Evolutionary conservation across 768 basidiomycete species (phyloP), one percentile per base, ranked within the genome.

Genomic region (Phylloporus scabripes): DNA sequence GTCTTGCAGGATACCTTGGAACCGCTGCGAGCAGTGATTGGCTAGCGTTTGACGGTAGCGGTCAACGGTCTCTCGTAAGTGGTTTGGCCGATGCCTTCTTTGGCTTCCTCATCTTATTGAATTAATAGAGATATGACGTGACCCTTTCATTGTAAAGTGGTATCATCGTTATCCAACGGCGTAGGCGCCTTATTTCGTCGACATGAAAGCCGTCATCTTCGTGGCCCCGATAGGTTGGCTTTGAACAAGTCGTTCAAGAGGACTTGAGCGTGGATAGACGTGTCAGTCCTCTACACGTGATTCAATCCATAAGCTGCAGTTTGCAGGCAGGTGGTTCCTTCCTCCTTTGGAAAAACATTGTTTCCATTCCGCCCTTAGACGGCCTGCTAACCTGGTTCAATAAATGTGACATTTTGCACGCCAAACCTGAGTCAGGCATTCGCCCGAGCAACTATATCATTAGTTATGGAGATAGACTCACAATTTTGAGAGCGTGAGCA

Each of bases 1-100:
- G n/a, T 62, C 39, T 69, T 70, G 1, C 17, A 69, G 65, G 63
- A 20, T 53, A 56, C 7, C 49, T 67, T 1, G 80, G 79, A 0
- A 59, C 76, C 48, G 70, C 81, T 46, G 75, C 74, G 54, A 81
- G 77, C 9, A 78, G 75, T 4, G 85, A 87, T 55, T 87, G 86
- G 83, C 73, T 83, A 38, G 83, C 87, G 26, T 88, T 80, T 58
- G 86, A 88, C 56, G 86, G 87, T 21, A 86, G 86, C 21, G 86
- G 86, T 4, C 81, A 82, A 43, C 74, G 85, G 48, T 85, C 82
- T 26, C 67, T 84, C 64, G 85, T 85, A 55, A 59, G 79, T 69
- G 51, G 51, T 29, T 10, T 45, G 32, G 45, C 36, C 26, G 33
- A 20, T 54, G 24, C 38, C 26, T 11, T 44, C 31, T 47, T 36